phyloP scores from a whole-genome alignment of 2,329 filamentous ascomycete genomes.

The Hypoxylon rubiginosum region DNA sequence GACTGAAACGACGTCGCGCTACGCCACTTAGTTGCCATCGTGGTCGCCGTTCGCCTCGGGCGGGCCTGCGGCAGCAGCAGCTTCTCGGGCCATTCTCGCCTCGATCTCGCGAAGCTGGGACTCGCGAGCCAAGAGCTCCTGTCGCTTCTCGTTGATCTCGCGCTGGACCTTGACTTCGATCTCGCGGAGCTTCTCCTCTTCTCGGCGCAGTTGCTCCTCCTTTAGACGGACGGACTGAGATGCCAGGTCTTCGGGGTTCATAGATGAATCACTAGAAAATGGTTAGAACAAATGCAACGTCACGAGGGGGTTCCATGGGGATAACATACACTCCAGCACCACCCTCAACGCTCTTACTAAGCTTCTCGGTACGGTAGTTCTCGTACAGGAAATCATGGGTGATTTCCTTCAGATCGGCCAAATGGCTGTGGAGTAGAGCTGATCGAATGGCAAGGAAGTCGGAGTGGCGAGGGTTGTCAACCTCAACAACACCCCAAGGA shows the following conservation, averaged over 20 bases:
- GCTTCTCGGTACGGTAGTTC: conserved; percentile 99
- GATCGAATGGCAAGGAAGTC: conserved; percentile 98
- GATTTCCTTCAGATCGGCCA: conserved; percentile 99
- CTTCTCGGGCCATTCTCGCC: conserved; percentile 93
- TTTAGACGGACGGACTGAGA: conserved; percentile 98
- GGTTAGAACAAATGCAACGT: conserved; percentile 50
- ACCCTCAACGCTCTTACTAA: conserved; percentile 98
- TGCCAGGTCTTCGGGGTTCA: conserved; percentile 97
- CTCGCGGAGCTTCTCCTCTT: conserved; percentile 99
- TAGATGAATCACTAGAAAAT: conserved; percentile 78
- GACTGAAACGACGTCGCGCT: conserved; percentile 48
- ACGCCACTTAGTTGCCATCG: conserved; percentile 61
- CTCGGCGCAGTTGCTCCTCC: conserved; percentile 98
- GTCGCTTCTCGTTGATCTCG: conserved; percentile 99
- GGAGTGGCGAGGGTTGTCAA: conserved; percentile 98
- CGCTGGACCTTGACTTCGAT: conserved; percentile 99
- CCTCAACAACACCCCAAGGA: conserved; percentile 98
- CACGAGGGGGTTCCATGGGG: not conserved
- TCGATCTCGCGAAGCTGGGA: conserved; percentile 99
- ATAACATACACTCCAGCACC: conserved; percentile 84
- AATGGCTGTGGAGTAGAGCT: conserved; percentile 95
- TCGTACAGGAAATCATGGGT: conserved; percentile 99
- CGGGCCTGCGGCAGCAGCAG: conserved; percentile 56
- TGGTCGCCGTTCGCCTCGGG: conserved; percentile 69
- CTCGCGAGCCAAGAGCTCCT: conserved; percentile 96